Evolutionary conservation across 1,284 basidiomycete species (phyloP).

Genomic region (Ceratobasidium sp.): DNA sequence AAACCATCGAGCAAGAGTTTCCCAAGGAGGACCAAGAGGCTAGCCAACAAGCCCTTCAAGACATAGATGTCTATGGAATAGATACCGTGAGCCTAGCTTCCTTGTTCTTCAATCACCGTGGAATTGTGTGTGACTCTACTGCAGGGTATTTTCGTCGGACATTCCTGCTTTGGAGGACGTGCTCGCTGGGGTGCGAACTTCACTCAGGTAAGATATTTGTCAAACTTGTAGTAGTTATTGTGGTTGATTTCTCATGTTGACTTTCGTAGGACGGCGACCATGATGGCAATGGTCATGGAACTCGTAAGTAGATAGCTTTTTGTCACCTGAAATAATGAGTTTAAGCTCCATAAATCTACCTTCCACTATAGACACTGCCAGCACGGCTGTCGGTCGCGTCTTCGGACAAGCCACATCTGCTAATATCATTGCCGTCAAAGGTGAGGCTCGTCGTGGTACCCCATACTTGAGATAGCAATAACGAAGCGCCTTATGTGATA

Average conservation of each 20-base stretch:
- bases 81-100: constrained; percentile 29
- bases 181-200: constrained; percentile 37
- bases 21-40: not conserved
- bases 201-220: not conserved
- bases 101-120: not conserved
- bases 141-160: not conserved
- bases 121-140: too few relatives aligned
- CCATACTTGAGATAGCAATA: not conserved
- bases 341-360: too few relatives aligned
- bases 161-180: constrained; percentile 4
- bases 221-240: not conserved
- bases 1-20: not conserved
- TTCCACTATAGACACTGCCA: constrained; percentile 47
- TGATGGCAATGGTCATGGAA: constrained; percentile 41
- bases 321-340: not conserved
- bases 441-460: not conserved
- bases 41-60: not conserved
- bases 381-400: constrained; percentile 62
- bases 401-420: constrained; percentile 97
- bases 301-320: not conserved
- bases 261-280: not conserved
- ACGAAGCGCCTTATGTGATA: too few relatives aligned
- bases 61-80: constrained; percentile 42
- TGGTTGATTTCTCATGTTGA: too few relatives aligned
- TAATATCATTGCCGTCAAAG: constrained; percentile 95